phyloP scores from a whole-genome alignment of 495 filamentous ascomycete species.

The Acidomyces sp. region DNA sequence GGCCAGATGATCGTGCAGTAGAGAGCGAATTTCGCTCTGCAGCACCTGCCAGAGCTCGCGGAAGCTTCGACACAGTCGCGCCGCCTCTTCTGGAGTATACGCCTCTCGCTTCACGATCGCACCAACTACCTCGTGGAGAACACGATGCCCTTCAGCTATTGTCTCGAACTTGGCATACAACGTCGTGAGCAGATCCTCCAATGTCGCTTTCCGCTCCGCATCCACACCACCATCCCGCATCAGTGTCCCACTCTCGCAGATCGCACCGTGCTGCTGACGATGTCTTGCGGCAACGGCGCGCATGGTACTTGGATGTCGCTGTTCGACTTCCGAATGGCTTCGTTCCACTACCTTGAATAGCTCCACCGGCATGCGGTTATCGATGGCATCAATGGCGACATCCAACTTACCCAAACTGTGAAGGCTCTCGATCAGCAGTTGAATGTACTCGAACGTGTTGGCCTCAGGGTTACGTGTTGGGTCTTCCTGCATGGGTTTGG shows the following conservation, averaged over 20 bases:
- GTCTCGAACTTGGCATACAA: constrained; percentile 94
- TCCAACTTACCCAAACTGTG: constrained; percentile 79
- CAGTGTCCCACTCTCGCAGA: constrained; percentile 15
- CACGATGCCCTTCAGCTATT: constrained; percentile 88
- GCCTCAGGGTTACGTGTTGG: constrained; percentile 82
- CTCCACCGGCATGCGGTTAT: constrained; percentile 87
- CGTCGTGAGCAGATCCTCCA: constrained; percentile 81
- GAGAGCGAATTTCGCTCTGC: constrained; percentile 75
- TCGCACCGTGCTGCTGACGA: constrained; percentile 30
- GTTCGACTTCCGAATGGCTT: constrained; percentile 83
- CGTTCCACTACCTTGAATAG: constrained; percentile 88
- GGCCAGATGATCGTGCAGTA: constrained; percentile 92
- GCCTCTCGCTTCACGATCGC: constrained; percentile 68
- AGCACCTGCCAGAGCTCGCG: constrained; percentile 90
- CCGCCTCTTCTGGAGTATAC: constrained; percentile 32
- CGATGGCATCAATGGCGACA: constrained; percentile 72
- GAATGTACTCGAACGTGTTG: constrained; percentile 86
- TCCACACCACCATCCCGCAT: constrained; percentile 52
- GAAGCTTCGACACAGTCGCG: constrained; percentile 61
- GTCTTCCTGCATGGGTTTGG: constrained; percentile 65
- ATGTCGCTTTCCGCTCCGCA: constrained; percentile 60
- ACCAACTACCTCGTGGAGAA: constrained; percentile 78
- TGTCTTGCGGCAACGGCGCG: constrained; percentile 38
- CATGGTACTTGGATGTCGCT: constrained; percentile 66
- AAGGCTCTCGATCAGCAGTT: constrained; percentile 72